Evolutionary conservation across 352 stramenopile species (phyloP).

Genomic region (Pythium sp.): DNA sequence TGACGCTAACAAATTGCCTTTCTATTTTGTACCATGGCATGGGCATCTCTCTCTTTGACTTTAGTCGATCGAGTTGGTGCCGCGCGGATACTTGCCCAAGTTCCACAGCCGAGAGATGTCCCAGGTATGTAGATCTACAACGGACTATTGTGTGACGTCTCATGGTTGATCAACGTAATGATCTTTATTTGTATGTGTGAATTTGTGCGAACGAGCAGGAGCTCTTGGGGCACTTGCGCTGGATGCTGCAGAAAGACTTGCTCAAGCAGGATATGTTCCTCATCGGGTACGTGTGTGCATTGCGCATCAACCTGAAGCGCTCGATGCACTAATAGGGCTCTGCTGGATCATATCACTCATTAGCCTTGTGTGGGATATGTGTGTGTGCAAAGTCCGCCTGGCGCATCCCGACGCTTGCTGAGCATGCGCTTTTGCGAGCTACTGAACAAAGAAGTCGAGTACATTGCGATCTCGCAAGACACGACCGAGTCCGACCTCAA

Average conservation of each 20-base stretch:
- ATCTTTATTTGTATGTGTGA: background rate
- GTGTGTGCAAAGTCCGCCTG: conserved; percentile 45
- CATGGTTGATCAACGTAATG: background rate
- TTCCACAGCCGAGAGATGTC: conserved; percentile 32
- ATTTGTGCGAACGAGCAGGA: conserved; percentile 29
- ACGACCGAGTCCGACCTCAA: conserved; percentile 93
- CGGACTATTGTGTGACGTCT: no score
- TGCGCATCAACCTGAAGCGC: background rate
- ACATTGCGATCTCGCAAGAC: conserved; percentile 92
- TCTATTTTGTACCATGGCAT: background rate
- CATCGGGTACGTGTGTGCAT: conserved; percentile 47
- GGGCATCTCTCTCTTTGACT: background rate
- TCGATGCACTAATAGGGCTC: background rate
- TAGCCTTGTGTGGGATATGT: background rate
- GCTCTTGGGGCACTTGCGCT: conserved; percentile 71
- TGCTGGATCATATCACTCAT: background rate
- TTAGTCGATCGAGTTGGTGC: conserved; percentile 49
- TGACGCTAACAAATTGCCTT: background rate
- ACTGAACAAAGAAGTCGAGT: conserved; percentile 83
- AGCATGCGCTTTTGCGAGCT: conserved; percentile 87
- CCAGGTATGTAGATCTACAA: conserved; percentile 25
- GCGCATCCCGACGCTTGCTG: conserved; percentile 63
- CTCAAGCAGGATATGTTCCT: conserved; percentile 88
- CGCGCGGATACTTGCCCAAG: conserved; percentile 53
- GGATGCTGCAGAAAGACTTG: conserved; percentile 86